Conservation (phyloP, 371 early-diverging fungal genomes). For the Mucor racemosus region DNA sequence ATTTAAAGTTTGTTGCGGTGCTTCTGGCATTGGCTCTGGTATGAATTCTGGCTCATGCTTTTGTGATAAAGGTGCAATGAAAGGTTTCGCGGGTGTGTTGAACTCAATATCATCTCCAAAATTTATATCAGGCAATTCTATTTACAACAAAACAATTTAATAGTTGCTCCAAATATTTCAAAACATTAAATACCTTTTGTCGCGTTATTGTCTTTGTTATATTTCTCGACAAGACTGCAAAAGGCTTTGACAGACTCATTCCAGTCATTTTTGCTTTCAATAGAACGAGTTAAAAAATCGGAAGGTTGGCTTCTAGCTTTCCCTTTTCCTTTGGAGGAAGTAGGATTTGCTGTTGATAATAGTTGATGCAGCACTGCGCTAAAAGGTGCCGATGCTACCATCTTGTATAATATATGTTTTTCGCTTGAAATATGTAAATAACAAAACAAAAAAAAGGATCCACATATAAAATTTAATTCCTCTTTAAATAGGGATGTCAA, state of each 20-base stretch:
- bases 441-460: too few relatives aligned
- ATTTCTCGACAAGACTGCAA: slow-evolving; percentile 16
- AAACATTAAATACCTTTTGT: not conserved
- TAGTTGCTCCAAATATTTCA: not conserved
- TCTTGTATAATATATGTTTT: too few relatives aligned
- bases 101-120: slow-evolving; percentile 21
- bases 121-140: not conserved
- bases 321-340: slow-evolving; percentile 17
- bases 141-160: not conserved
- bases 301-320: slow-evolving; percentile 6
- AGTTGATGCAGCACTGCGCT: slow-evolving; percentile 17
- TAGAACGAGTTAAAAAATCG: not conserved
- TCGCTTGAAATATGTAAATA: too few relatives aligned
- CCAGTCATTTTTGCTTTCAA: not conserved
- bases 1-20: not conserved
- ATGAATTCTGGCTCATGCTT: not conserved
- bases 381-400: not conserved
- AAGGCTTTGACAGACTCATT: slow-evolving; percentile 17
- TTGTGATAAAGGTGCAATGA: not conserved
- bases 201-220: not conserved
- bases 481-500: too few relatives aligned
- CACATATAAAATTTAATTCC: too few relatives aligned
- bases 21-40: not conserved
- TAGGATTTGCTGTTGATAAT: not conserved
- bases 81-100: slow-evolving; percentile 14